These are phyloP conservation scores for Penicillium antarcticum DNA, from an alignment of 495 filamentous ascomycete genomes.

Conservation along the genomic window DNA sequence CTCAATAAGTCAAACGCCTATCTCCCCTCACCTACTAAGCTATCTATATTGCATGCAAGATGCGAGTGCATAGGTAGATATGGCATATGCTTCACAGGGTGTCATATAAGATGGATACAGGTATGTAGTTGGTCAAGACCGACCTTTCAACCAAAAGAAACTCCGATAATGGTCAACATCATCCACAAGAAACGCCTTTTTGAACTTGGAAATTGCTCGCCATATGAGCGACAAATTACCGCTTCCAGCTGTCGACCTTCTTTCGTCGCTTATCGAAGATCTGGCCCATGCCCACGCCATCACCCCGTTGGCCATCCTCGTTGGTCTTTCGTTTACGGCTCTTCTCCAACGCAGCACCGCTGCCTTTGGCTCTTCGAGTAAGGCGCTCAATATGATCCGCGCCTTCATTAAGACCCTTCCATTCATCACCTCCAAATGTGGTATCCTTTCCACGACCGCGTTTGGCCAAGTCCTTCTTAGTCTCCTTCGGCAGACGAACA, in stretches of 20 bases:
- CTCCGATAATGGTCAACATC: not conserved
- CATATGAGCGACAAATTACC: conserved; percentile 14
- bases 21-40: too few species aligned
- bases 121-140: conserved; percentile 3
- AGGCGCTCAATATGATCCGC: conserved; percentile 72
- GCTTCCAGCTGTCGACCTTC: conserved; percentile 60
- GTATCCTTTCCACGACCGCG: conserved; percentile 47
- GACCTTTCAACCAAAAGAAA: conserved; percentile 6
- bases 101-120: not conserved
- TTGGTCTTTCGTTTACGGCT: conserved; percentile 71
- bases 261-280: conserved; percentile 73
- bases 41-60: too few species aligned
- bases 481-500: conserved; percentile 73
- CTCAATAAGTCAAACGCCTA: too few species aligned
- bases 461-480: conserved; percentile 67
- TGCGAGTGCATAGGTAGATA: not conserved
- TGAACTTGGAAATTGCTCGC: not conserved
- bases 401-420: conserved; percentile 72
- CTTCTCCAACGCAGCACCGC: conserved; percentile 64
- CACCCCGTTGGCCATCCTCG: conserved; percentile 56
- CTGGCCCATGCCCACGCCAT: conserved; percentile 58
- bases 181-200: conserved; percentile 6
- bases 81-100: not conserved
- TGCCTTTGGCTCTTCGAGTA: conserved; percentile 54
- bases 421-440: conserved; percentile 79